A percentile compares a stretch with the other conserved stretches of the same genome.
phyloP scores from a whole-genome alignment of 1,139 yeast species.

The Blastobotrys aristatus region DNA sequence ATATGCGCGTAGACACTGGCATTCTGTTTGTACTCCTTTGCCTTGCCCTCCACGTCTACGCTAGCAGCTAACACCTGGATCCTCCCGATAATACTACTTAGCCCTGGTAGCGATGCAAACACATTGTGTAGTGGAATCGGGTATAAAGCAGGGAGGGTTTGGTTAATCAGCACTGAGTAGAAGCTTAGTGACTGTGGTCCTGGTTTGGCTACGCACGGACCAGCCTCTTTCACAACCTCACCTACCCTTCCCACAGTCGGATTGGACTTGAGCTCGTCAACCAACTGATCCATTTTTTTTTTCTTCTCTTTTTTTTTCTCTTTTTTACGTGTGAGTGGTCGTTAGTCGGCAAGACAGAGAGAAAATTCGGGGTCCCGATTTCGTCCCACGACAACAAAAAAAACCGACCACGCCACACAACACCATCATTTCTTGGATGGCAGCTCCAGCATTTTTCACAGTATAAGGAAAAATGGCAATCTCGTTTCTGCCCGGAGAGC shows the following conservation, averaged over 20 bases:
- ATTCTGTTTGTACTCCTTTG: conserved; percentile 8
- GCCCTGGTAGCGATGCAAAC: conserved; percentile 19
- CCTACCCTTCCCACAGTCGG: conserved; percentile 19
- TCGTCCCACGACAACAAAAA: neutral
- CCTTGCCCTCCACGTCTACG: conserved; percentile 1
- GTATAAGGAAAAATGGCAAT: conserved; percentile 23
- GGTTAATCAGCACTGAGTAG: conserved; percentile 18
- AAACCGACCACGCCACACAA: no score
- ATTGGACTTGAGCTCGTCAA: conserved; percentile 19
- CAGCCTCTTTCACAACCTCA: conserved; percentile 9
- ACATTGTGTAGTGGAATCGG: conserved; percentile 8
- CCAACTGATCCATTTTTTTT: conserved; percentile 7
- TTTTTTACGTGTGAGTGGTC: neutral
- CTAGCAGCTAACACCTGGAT: conserved; percentile 9
- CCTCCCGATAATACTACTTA: conserved; percentile 16
- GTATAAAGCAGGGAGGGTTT: conserved; percentile 19
- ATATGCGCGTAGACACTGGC: conserved; percentile 8
- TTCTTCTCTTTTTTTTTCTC: neutral
- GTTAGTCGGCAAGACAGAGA: neutral
- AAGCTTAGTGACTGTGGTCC: conserved; percentile 14
- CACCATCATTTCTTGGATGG: no score
- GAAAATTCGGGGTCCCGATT: no score
- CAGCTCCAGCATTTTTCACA: no score
- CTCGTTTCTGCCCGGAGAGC: conserved; percentile 79
- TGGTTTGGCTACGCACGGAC: conserved; percentile 3